A percentile compares a stretch with the other conserved stretches of the same genome.
These are phyloP conservation scores for Salvia rosmarinus DNA, from an alignment of 257 asterid species.

Conservation along the genomic window DNA sequence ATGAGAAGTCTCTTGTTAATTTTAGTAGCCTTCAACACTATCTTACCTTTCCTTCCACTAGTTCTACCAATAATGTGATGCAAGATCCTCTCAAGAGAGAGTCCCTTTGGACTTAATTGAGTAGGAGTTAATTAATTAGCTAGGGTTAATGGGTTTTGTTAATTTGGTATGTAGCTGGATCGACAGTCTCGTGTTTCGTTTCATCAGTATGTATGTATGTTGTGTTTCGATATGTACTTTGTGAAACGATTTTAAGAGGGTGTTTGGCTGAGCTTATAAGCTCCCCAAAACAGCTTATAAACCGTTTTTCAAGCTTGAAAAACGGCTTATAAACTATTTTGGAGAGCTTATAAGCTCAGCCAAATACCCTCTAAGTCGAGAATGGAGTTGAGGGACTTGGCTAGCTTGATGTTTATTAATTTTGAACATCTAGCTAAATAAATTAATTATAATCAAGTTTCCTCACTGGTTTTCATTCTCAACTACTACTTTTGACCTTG, in stretches of 20 bases:
- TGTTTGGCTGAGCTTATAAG: too few relatives aligned
- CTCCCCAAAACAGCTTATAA: too few relatives aligned
- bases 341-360: too few relatives aligned
- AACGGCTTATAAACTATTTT: too few relatives aligned
- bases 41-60: conserved; percentile 60
- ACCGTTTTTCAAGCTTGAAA: too few relatives aligned
- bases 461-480: conserved; percentile 14
- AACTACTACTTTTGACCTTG: conserved; percentile 39
- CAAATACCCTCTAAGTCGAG: too few relatives aligned
- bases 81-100: conserved; percentile 92
- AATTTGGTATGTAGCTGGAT: not conserved
- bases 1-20: conserved; percentile 57
- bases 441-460: conserved; percentile 18
- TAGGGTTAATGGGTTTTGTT: not conserved
- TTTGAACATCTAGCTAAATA: conserved; percentile 14
- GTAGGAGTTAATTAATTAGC: not conserved
- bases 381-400: conserved; percentile 1
- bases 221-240: not conserved
- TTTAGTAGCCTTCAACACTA: conserved; percentile 68
- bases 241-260: conserved; percentile 4
- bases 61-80: conserved; percentile 48
- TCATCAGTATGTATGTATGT: not conserved
- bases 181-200: not conserved
- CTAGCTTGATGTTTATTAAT: not conserved
- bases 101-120: conserved; percentile 72